Base-by-base conservation (phyloP, 768 basidiomycete species). In the Exidia glandulosa region DNA sequence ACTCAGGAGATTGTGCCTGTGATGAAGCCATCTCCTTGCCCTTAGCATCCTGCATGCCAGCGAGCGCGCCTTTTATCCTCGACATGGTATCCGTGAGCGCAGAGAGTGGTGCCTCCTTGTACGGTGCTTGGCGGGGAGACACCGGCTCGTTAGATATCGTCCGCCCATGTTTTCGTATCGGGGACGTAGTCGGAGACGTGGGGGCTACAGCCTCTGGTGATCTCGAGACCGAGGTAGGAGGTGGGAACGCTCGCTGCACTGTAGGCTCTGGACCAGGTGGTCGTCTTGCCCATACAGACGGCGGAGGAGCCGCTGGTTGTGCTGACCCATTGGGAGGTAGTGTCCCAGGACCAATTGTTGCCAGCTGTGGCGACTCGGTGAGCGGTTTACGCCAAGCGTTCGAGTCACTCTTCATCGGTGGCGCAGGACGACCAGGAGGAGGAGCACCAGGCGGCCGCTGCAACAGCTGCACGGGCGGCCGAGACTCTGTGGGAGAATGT, bases 51-150 rank as follows among this genome's bases (percentile, higher is more conserved):
- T 63, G 62, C 57, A 63, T 59, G 48, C 57, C 63, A 30, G 37
- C 58, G 59, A 93, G 66, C 14, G 85, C 90, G 32, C 88, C 90
- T 66, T 86, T 92, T 66, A 93, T 91, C 45, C 90, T 82, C 5
- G 87, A 88, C 81, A 93, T 90, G 30, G 83, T 81, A 67, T 93
- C 88, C 66, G 89, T 83, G 62, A 92, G 72, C 19, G 88, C 80
- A 2, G 88, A 85, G 82, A 90, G 88, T 32, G 79, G 72, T 23
- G 75, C 76, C 56, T 82, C 79, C 48, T 77, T 73, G 63, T 73
- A 81, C 2, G 73, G 67, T 7, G 68, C 56, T 19, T 52, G 58
- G n/a, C 41, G 72, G 19, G 88, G 80, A 2, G 88, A 85, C 82
- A 90, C 88, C 31, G 79, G 72, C 25, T 74, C 76, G 54, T 81